Percentiles rank a stretch among this genome's conserved stretches.
These are phyloP conservation scores for Dactylella cylindrospora DNA, from an alignment of 2,329 filamentous ascomycete genomes.

Conservation along the genomic window DNA sequence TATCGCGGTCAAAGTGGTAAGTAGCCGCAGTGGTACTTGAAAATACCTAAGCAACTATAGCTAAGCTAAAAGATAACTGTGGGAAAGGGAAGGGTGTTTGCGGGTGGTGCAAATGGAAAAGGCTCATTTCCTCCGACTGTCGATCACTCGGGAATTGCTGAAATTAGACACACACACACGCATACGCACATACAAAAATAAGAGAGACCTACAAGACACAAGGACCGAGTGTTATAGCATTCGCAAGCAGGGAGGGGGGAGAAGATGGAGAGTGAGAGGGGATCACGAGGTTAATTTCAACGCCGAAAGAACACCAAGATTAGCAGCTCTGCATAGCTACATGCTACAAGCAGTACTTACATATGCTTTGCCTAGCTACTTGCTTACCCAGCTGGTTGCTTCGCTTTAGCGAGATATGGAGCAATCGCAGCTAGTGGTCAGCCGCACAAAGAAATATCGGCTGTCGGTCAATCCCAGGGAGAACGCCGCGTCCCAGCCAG, in stretches of 20 bases:
- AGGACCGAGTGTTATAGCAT: too few relatives aligned
- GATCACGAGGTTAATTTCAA: slow-evolving; percentile 40
- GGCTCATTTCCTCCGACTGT: slow-evolving; percentile 42
- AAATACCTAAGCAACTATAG: neutral
- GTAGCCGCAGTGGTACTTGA: neutral
- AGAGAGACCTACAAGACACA: too few relatives aligned
- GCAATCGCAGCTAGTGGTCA: slow-evolving; percentile 31
- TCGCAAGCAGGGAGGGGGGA: too few relatives aligned
- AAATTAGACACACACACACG: slow-evolving; percentile 42
- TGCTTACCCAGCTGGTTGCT: neutral
- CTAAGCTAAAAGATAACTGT: neutral
- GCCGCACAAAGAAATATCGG: slow-evolving; percentile 29
- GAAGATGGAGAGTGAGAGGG: too few relatives aligned
- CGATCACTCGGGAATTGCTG: slow-evolving; percentile 40
- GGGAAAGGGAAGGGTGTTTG: slow-evolving; percentile 8
- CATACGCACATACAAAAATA: too few relatives aligned
- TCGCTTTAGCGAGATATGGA: slow-evolving; percentile 9
- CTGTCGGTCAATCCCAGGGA: slow-evolving; percentile 26
- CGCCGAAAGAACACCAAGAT: slow-evolving; percentile 33
- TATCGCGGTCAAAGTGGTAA: slow-evolving; percentile 15
- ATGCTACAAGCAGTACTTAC: slow-evolving; percentile 8
- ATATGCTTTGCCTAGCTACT: neutral
- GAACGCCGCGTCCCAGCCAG: slow-evolving; percentile 27
- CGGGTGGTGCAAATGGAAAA: too few relatives aligned
- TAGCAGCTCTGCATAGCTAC: slow-evolving; percentile 24